These are phyloP conservation scores for Ensete ventricosum DNA, from an alignment of 176 grass and related monocot species.

Conservation along the genomic window DNA sequence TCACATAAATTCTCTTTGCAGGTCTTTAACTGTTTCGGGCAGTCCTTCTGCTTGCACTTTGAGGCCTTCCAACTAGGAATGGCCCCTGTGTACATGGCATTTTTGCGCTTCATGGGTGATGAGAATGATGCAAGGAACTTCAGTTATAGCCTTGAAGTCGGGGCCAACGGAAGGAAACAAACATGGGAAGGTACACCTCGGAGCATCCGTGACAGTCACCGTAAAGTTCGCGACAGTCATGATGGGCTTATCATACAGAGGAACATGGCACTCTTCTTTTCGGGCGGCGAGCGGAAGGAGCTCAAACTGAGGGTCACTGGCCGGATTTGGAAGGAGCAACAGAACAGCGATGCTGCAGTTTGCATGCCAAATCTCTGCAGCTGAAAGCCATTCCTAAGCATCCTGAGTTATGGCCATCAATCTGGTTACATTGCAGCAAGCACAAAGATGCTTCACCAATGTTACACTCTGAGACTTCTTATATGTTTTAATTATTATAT, in stretches of 20 bases:
- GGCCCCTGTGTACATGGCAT: slow-evolving; percentile 17
- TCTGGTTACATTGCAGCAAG: too few species aligned
- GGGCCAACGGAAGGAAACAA: slow-evolving; percentile 12
- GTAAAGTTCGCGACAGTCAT: slow-evolving; percentile 18
- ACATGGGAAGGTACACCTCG: slow-evolving; percentile 14
- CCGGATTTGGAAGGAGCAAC: slow-evolving; percentile 16
- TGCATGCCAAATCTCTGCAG: slow-evolving; percentile 16
- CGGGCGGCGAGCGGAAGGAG: slow-evolving; percentile 9
- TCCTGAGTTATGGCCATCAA: not conserved
- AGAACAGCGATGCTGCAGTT: slow-evolving; percentile 1
- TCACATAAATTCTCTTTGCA: too few species aligned
- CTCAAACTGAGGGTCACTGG: slow-evolving; percentile 13
- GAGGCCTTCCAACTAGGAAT: slow-evolving; percentile 18
- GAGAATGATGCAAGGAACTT: slow-evolving; percentile 10
- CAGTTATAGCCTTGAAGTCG: slow-evolving; percentile 18
- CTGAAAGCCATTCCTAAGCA: not conserved
- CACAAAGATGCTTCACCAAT: too few species aligned
- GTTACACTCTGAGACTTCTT: too few species aligned
- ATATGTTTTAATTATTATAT: too few species aligned
- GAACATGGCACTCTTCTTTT: slow-evolving; percentile 18
- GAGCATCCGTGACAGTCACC: slow-evolving; percentile 22
- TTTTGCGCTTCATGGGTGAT: slow-evolving; percentile 22
- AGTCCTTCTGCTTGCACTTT: slow-evolving; percentile 20
- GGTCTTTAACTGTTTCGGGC: slow-evolving; percentile 20
- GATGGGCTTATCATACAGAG: slow-evolving; percentile 17